These are phyloP conservation scores for Dillenia turbinata DNA, from an alignment of 164 flowering plant genomes.

Conservation along the genomic window DNA sequence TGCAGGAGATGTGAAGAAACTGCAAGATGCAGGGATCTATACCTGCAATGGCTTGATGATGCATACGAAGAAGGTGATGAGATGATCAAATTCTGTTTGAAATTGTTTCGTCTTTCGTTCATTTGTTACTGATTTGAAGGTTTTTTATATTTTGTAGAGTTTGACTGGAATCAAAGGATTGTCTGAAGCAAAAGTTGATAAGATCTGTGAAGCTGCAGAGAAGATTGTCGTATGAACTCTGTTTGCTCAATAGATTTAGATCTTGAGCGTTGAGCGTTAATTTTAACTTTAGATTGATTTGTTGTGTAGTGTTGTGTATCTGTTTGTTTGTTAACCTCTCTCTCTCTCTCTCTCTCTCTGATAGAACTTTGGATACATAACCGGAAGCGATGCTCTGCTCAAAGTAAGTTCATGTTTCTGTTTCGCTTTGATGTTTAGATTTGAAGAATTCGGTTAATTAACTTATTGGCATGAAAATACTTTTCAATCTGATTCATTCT, in stretches of 20 bases:
- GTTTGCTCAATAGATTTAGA: background rate
- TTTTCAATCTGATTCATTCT: constrained; percentile 1
- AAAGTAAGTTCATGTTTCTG: constrained; percentile 43
- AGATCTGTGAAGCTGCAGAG: constrained; percentile 98
- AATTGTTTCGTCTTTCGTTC: background rate
- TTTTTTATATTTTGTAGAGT: constrained; percentile 32
- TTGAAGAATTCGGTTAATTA: background rate
- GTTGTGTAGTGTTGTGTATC: background rate
- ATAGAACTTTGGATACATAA: constrained; percentile 92
- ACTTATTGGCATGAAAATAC: constrained; percentile 5
- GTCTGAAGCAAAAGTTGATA: constrained; percentile 97
- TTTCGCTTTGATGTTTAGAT: constrained; percentile 1
- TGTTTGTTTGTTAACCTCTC: background rate
- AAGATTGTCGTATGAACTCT: constrained; percentile 76
- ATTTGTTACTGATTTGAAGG: constrained; percentile 1
- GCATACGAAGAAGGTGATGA: constrained; percentile 90
- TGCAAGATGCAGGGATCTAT: constrained; percentile 97
- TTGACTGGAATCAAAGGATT: constrained; percentile 94
- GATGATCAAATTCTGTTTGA: background rate
- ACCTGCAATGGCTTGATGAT: constrained; percentile 99
- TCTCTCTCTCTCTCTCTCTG: constrained; percentile 1
- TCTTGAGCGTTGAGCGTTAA: background rate
- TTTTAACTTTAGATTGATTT: background rate
- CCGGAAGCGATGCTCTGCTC: constrained; percentile 95
- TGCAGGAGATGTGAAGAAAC: constrained; percentile 97